Evolutionary conservation across 108 stramenopile genomes (phyloP), one percentile per base, ranked within the genome.

Genomic region (Cyclotella sp.): DNA sequence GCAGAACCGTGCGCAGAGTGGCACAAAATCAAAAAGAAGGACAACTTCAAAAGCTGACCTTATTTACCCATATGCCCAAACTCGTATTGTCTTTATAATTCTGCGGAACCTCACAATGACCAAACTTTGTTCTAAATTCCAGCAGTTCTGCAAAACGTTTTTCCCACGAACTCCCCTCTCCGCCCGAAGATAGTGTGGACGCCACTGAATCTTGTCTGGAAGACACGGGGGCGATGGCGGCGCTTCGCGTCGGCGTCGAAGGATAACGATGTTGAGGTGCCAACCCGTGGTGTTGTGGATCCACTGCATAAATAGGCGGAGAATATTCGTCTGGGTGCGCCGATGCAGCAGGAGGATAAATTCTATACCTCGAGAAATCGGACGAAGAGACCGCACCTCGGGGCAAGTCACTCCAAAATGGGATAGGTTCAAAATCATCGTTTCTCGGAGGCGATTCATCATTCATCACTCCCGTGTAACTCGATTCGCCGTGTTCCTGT

Each of bases 41-140:
- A 42, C 58, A 68, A 28, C 19, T n/a, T 53, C 19, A 49, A 1
- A n/a, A 7, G 22, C 77, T 66, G 3, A 79, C 78, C 78, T 79
- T 81, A 54, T 81, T 81, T 41, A 90, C 89, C 93, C 90, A 94
- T 70, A 88, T 90, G 10, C 93, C 93, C 43, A 94, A 75, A 42
- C 86, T 81, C 3, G 85, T 64, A 70, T 94, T 94, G n/a, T 66
- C 74, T 21, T 79, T 57, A 75, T 89, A 90, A 47, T 88, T 81
- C 15, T 89, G 89, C 13, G 90, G 93, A 29, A 94, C 93, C 68
- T 94, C 88, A 63, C 90, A 91, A 79, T 94, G 83, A 14, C 90
- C 89, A 71, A 87, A 70, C 15, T 46, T 29, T 15, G 49, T 28
- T 39, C 73, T 74, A 27, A 81, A 81, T 10, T 70, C 73, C 21